phyloP scores from a whole-genome alignment of 306 rosid genomes.

The Acacia crassicarpa region DNA sequence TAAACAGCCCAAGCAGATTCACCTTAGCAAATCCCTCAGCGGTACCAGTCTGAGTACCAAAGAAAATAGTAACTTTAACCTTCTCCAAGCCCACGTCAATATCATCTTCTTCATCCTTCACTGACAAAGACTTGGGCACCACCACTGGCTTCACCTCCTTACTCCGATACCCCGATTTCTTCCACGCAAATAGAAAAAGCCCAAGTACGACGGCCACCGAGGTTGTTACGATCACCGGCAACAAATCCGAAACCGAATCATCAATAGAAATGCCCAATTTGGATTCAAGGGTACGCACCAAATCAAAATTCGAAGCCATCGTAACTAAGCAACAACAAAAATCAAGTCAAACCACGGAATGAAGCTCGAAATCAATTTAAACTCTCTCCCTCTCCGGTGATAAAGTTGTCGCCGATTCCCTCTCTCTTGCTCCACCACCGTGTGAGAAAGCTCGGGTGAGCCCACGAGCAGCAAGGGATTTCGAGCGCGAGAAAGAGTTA shows the following conservation, averaged over 20 bases:
- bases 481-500: conserved; percentile 8
- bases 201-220: conserved; percentile 66
- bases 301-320: conserved; percentile 59
- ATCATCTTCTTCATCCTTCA: conserved; percentile 64
- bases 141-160: conserved; percentile 52
- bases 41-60: conserved; percentile 90
- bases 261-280: conserved; percentile 67
- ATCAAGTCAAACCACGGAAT: conserved; percentile 26
- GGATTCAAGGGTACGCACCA: conserved; percentile 65
- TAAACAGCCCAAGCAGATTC: not conserved
- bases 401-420: not conserved
- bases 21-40: conserved; percentile 95
- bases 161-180: conserved; percentile 72
- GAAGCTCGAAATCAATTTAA: conserved; percentile 30
- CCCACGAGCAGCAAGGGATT: not conserved
- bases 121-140: conserved; percentile 45
- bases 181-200: conserved; percentile 61
- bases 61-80: conserved; percentile 65
- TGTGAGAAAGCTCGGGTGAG: not conserved
- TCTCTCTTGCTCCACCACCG: conserved; percentile 7
- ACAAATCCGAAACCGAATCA: conserved; percentile 62
- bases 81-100: conserved; percentile 55
- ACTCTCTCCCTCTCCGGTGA: not conserved
- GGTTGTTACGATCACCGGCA: conserved; percentile 52
- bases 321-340: not conserved